phyloP scores from a whole-genome alignment of 2,329 filamentous ascomycete genomes.

The Rosellinia necatrix region DNA sequence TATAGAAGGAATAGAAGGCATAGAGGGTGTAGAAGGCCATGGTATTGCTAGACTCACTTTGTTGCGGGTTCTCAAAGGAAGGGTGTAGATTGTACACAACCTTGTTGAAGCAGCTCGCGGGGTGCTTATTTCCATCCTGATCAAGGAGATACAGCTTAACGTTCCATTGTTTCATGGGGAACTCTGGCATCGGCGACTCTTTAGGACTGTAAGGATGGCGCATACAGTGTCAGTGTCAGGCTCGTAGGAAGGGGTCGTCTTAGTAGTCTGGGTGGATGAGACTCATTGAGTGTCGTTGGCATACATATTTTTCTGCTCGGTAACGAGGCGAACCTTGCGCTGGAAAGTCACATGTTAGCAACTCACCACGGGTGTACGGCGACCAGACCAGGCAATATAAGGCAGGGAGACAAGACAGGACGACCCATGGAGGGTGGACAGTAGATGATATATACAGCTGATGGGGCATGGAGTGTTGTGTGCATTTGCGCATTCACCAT shows the following conservation, averaged over 20 bases:
- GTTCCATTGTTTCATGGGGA: constrained; percentile 91
- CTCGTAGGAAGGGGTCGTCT: no score
- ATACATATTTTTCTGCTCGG: constrained; percentile 87
- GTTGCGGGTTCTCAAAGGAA: constrained; percentile 83
- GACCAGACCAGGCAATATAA: background rate
- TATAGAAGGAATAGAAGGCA: no score
- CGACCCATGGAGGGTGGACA: no score
- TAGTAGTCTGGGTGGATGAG: no score
- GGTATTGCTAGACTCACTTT: constrained; percentile 64
- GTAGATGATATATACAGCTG: no score
- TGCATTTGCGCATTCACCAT: no score
- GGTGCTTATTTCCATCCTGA: constrained; percentile 81
- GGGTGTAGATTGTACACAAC: constrained; percentile 92
- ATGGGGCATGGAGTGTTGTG: no score
- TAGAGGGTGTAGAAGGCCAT: background rate
- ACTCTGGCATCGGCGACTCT: constrained; percentile 80
- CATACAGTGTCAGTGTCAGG: constrained; percentile 27
- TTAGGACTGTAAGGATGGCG: constrained; percentile 63
- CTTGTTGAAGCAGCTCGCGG: constrained; percentile 87
- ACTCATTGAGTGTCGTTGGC: constrained; percentile 41
- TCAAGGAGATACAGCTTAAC: constrained; percentile 85
- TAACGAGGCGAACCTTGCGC: constrained; percentile 89
- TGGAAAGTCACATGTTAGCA: constrained; percentile 55
- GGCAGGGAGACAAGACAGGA: no score
- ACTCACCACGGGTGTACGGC: background rate